A percentile compares a stretch with the other conserved stretches of the same genome.
phyloP scores from a whole-genome alignment of 257 asterid species.

The Nicotiana noctiflora region DNA sequence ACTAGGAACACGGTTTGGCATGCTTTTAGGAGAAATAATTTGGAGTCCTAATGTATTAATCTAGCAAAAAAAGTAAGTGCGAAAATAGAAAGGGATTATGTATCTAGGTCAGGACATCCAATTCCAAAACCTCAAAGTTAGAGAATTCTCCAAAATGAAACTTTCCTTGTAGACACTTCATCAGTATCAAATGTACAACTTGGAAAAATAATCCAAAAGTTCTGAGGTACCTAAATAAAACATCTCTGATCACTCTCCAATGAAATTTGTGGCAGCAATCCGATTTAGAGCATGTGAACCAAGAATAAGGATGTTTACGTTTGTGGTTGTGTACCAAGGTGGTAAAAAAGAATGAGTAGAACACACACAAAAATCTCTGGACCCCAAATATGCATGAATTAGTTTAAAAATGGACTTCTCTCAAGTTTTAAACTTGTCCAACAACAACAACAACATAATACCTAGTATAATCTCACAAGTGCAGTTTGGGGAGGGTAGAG shows the following conservation, averaged over 20 bases:
- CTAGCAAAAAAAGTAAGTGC: neutral
- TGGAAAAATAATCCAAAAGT: neutral
- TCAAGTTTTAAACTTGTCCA: slow-evolving; percentile 1
- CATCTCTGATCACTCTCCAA: neutral
- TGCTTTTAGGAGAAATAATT: neutral
- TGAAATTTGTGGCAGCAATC: neutral
- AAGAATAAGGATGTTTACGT: neutral
- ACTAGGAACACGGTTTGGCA: neutral
- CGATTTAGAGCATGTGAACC: neutral
- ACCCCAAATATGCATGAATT: neutral
- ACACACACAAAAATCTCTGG: neutral
- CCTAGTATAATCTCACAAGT: too few relatives aligned
- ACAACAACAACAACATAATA: too few relatives aligned
- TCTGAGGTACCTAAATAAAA: neutral
- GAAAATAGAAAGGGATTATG: neutral
- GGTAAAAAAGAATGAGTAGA: neutral
- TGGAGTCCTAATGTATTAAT: neutral
- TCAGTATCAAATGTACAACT: neutral
- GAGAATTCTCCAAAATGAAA: neutral
- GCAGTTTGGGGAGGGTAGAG: too few relatives aligned
- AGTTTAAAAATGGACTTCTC: neutral
- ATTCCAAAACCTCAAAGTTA: neutral
- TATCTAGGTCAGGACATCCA: neutral
- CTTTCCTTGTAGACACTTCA: neutral
- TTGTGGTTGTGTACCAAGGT: neutral